Conservation (phyloP, 768 basidiomycete species). For the Calocera cornea region DNA sequence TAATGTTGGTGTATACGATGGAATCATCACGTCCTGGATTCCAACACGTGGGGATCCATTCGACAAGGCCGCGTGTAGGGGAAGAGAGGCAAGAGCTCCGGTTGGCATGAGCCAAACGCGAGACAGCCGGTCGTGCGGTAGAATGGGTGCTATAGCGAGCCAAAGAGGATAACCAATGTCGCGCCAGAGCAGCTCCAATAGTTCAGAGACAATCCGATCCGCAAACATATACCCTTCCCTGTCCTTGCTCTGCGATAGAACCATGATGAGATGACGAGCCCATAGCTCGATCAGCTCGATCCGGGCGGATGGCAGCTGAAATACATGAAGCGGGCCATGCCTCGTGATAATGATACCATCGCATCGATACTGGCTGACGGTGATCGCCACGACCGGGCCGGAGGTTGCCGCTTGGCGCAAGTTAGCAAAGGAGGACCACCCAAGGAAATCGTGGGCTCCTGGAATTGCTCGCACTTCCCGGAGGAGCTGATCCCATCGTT, state of each 20-base stretch:
- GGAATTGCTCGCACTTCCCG: not conserved
- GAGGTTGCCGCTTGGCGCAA: not conserved
- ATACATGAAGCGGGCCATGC: not conserved
- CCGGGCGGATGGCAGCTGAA: not conserved
- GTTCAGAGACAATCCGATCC: not conserved
- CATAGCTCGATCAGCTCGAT: not conserved
- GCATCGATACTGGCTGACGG: not conserved
- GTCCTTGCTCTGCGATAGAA: not conserved
- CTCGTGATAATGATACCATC: not conserved
- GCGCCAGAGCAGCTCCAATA: not conserved
- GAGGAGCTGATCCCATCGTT: not conserved
- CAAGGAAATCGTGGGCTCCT: not conserved
- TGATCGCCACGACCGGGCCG: not conserved
- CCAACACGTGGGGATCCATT: not conserved
- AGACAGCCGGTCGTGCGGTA: not conserved
- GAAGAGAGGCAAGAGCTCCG: not conserved
- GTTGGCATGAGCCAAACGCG: not conserved
- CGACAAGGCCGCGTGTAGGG: not conserved
- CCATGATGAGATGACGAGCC: not conserved
- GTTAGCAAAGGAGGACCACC: not conserved
- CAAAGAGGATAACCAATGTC: not conserved
- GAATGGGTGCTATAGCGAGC: not conserved
- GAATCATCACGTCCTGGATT: conserved; percentile 18
- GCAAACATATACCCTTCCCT: not conserved
- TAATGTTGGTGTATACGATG: conserved; percentile 24